These are phyloP conservation scores for Amanita molliuscula DNA, from an alignment of 768 basidiomycete genomes.

Conservation along the genomic window DNA sequence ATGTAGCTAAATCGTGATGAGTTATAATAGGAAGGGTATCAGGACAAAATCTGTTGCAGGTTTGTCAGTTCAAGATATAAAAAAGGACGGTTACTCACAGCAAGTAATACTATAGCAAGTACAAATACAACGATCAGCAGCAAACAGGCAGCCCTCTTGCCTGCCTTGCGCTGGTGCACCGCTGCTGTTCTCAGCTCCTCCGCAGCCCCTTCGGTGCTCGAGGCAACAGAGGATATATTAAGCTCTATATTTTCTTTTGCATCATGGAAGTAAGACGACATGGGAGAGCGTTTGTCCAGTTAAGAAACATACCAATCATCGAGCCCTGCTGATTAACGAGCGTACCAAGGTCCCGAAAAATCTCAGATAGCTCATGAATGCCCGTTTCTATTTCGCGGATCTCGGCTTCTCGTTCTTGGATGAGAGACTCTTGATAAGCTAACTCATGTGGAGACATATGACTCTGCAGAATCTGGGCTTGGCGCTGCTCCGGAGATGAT, in stretches of 20 bases:
- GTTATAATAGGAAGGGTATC: slow-evolving; percentile 2
- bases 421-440: slow-evolving; percentile 91
- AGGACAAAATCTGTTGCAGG: slow-evolving; percentile 11
- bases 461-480: slow-evolving; percentile 57
- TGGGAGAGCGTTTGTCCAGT: background rate
- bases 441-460: slow-evolving; percentile 87
- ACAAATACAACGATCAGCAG: slow-evolving; percentile 84
- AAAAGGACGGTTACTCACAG: slow-evolving; percentile 48
- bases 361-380: slow-evolving; percentile 92
- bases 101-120: slow-evolving; percentile 78
- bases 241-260: slow-evolving; percentile 84
- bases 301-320: slow-evolving; percentile 68
- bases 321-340: slow-evolving; percentile 90
- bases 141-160: slow-evolving; percentile 80
- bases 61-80: background rate
- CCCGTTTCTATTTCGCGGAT: slow-evolving; percentile 96
- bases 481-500: slow-evolving; percentile 43
- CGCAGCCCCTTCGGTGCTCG: slow-evolving; percentile 73
- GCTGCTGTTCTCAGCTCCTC: slow-evolving; percentile 84
- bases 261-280: background rate
- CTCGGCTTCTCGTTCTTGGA: slow-evolving; percentile 88
- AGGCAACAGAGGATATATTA: slow-evolving; percentile 80
- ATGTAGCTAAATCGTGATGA: background rate
- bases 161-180: slow-evolving; percentile 92
- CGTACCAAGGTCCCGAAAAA: slow-evolving; percentile 93